These are phyloP conservation scores for Cyberlindnera galapagoensis DNA, from an alignment of 805 yeast species.

Conservation along the genomic window DNA sequence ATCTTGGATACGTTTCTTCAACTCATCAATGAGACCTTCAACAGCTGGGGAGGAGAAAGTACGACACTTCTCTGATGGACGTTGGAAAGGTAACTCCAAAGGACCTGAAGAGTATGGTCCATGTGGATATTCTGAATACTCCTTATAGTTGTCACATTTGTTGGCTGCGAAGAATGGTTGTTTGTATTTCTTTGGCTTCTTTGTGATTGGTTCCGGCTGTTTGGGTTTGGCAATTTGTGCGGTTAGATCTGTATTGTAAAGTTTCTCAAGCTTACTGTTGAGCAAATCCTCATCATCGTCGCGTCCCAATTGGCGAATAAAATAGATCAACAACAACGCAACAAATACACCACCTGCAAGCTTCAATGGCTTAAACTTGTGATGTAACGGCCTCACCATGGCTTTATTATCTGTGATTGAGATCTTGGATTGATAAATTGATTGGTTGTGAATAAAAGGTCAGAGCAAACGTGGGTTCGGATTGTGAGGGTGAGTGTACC, in stretches of 20 bases:
- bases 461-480: too few relatives aligned
- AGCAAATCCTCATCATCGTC: constrained; percentile 13
- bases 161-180: constrained; percentile 11
- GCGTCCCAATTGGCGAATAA: constrained; percentile 8
- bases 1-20: constrained; percentile 44
- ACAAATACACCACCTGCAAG: constrained; percentile 4
- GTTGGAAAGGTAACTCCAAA: constrained; percentile 57
- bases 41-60: constrained; percentile 61
- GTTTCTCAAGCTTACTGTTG: constrained; percentile 5
- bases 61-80: constrained; percentile 68
- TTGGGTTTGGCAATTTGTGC: constrained; percentile 2
- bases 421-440: too few relatives aligned
- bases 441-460: too few relatives aligned
- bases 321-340: constrained; percentile 5
- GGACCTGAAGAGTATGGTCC: constrained; percentile 62
- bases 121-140: constrained; percentile 40
- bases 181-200: constrained; percentile 7
- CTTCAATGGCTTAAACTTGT: not conserved
- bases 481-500: too few relatives aligned
- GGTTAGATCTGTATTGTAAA: constrained; percentile 5
- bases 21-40: constrained; percentile 50
- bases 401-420: not conserved
- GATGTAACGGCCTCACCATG: constrained; percentile 1
- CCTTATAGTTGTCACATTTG: constrained; percentile 56
- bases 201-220: not conserved